Evolutionary conservation across 2,329 filamentous ascomycete genomes (phyloP).

Genomic region (Rhexocercosporidium sp.): DNA sequence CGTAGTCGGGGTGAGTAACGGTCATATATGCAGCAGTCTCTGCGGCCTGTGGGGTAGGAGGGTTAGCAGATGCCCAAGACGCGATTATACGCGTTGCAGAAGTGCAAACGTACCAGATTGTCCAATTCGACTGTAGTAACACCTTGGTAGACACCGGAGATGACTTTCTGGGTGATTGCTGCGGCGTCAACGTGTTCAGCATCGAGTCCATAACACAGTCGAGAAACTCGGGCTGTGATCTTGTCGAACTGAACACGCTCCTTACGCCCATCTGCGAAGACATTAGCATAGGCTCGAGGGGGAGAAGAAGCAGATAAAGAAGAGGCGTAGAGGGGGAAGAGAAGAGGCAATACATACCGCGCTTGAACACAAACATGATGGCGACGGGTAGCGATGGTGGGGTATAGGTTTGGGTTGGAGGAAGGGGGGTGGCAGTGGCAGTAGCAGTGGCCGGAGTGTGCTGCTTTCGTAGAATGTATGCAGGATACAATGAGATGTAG

Average conservation of each 20-base stretch:
- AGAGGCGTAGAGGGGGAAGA: not conserved
- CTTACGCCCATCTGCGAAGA: conserved; percentile 85
- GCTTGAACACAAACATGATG: conserved; percentile 45
- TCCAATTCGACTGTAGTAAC: conserved; percentile 96
- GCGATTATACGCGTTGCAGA: conserved; percentile 22
- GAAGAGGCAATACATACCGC: conserved; percentile 40
- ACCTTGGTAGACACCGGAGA: conserved; percentile 98
- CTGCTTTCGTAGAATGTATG: conserved; percentile 25
- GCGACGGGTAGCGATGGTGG: conserved; percentile 27
- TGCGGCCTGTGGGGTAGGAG: conserved; percentile 69
- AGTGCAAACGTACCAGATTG: conserved; percentile 75
- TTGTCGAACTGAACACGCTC: conserved; percentile 99
- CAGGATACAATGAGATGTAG: conserved; percentile 13
- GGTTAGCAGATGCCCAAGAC: conserved; percentile 30
- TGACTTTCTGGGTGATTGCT: conserved; percentile 98
- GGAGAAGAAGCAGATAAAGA: not conserved
- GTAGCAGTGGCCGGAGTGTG: conserved; percentile 8
- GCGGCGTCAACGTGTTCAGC: conserved; percentile 95
- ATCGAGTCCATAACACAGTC: conserved; percentile 96
- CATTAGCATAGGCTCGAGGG: conserved; percentile 20
- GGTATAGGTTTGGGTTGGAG: not conserved
- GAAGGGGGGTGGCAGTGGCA: too few relatives aligned
- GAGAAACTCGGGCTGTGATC: conserved; percentile 97
- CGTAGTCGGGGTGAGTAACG: conserved; percentile 98
- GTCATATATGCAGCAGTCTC: conserved; percentile 99